Percentiles rank a stretch among this genome's conserved stretches.
Evolutionary conservation across 441 rosid species (phyloP).

Genomic region (Oxalis stricta): DNA sequence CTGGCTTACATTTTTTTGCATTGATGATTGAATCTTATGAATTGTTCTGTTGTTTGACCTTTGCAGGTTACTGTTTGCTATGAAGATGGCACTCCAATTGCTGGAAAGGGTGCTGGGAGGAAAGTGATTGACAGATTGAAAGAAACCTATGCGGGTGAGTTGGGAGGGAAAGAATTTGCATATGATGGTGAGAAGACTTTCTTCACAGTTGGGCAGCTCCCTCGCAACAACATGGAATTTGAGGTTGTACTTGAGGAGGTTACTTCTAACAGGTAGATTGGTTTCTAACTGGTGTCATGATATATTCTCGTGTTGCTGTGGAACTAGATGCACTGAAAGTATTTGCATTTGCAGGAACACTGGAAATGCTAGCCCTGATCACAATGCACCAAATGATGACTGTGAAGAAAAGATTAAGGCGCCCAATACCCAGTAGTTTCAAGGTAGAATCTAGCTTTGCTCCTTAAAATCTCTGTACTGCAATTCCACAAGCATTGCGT

Average conservation of each 20-base stretch:
- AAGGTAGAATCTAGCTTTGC: constrained; percentile 46
- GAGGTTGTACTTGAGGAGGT: constrained; percentile 39
- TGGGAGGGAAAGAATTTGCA: constrained; percentile 41
- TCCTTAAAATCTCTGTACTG: constrained; percentile 47
- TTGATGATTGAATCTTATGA: neutral
- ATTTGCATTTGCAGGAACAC: constrained; percentile 22
- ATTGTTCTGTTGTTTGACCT: neutral
- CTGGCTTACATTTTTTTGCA: too few species aligned
- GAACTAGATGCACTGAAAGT: neutral
- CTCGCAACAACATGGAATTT: constrained; percentile 41
- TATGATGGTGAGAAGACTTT: constrained; percentile 55
- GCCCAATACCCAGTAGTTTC: constrained; percentile 33
- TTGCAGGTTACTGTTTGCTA: constrained; percentile 40
- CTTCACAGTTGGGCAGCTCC: constrained; percentile 43
- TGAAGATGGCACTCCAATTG: constrained; percentile 50
- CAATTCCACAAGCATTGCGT: constrained; percentile 40
- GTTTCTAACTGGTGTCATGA: neutral
- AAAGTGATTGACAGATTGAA: constrained; percentile 39
- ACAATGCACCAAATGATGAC: constrained; percentile 21
- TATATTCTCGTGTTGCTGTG: neutral
- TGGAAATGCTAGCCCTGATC: constrained; percentile 34
- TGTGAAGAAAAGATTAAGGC: constrained; percentile 36
- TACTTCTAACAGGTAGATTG: constrained; percentile 22
- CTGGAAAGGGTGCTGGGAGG: constrained; percentile 41
- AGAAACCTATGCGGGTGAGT: constrained; percentile 33